phyloP scores from a whole-genome alignment of 1,139 yeast genomes.

The Yueomyces sp. region DNA sequence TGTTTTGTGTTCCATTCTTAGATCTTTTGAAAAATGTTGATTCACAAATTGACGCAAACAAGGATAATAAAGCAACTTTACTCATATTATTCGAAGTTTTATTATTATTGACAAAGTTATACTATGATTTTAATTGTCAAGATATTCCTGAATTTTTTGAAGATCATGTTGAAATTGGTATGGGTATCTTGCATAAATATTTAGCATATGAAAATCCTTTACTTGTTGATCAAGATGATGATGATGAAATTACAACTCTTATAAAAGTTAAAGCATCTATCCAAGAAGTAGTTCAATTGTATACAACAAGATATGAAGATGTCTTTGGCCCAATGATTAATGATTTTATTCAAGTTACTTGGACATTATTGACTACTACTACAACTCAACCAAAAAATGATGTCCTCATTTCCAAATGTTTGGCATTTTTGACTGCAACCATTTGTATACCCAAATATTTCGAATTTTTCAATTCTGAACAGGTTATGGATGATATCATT shows the following conservation, averaged over 20 bases:
- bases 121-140: constrained; percentile 90
- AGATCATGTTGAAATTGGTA: constrained; percentile 67
- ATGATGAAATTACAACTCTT: constrained; percentile 59
- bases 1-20: constrained; percentile 75
- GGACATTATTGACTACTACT: constrained; percentile 60
- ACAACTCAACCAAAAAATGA: constrained; percentile 73
- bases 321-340: constrained; percentile 69
- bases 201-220: constrained; percentile 46
- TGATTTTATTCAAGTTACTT: constrained; percentile 67
- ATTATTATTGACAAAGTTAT: constrained; percentile 61
- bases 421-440: constrained; percentile 74
- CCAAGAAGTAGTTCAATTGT: constrained; percentile 73
- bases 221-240: constrained; percentile 42
- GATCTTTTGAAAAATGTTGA: constrained; percentile 57
- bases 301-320: constrained; percentile 85
- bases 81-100: constrained; percentile 56
- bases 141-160: constrained; percentile 97
- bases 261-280: constrained; percentile 73
- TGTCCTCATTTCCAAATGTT: constrained; percentile 66
- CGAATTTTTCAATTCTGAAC: constrained; percentile 53
- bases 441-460: constrained; percentile 57
- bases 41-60: constrained; percentile 32
- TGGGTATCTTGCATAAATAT: constrained; percentile 75
- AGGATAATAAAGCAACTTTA: constrained; percentile 33
- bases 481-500: constrained; percentile 61